phyloP scores from a whole-genome alignment of 1,284 basidiomycete genomes.

The Taiwanofungus camphoratus region DNA sequence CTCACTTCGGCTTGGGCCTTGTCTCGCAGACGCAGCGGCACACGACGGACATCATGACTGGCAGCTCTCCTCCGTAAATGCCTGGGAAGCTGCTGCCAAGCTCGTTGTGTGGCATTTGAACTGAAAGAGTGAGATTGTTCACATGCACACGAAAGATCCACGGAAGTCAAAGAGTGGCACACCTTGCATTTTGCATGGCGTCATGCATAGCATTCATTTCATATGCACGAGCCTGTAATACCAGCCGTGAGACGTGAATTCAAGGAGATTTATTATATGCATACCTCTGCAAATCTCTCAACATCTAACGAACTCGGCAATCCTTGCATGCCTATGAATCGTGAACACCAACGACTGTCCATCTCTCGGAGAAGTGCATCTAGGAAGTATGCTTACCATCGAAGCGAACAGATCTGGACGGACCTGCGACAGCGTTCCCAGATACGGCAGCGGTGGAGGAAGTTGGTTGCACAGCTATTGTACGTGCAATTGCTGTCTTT shows the following conservation, averaged over 20 bases:
- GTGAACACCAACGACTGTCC: neutral
- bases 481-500: conserved; percentile 57
- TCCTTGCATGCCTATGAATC: conserved; percentile 42
- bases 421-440: conserved; percentile 30
- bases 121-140: conserved; percentile 13
- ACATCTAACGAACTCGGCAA: conserved; percentile 78
- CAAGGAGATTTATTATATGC: conserved; percentile 11
- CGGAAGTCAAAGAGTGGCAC: conserved; percentile 12
- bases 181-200: conserved; percentile 79
- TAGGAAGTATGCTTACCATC: conserved; percentile 31
- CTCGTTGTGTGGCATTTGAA: conserved; percentile 64
- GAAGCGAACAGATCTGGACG: conserved; percentile 35
- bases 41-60: conserved; percentile 85
- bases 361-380: neutral
- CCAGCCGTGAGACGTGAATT: neutral
- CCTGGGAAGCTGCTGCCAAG: conserved; percentile 87
- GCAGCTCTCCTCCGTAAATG: conserved; percentile 87
- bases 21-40: conserved; percentile 75
- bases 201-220: conserved; percentile 86
- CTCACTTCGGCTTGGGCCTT: conserved; percentile 78
- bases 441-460: neutral
- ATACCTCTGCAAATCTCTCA: conserved; percentile 81
- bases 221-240: conserved; percentile 76
- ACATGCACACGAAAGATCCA: neutral
- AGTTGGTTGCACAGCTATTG: conserved; percentile 55